phyloP scores from a whole-genome alignment of 495 filamentous ascomycete genomes.

The Talaromyces adpressus region DNA sequence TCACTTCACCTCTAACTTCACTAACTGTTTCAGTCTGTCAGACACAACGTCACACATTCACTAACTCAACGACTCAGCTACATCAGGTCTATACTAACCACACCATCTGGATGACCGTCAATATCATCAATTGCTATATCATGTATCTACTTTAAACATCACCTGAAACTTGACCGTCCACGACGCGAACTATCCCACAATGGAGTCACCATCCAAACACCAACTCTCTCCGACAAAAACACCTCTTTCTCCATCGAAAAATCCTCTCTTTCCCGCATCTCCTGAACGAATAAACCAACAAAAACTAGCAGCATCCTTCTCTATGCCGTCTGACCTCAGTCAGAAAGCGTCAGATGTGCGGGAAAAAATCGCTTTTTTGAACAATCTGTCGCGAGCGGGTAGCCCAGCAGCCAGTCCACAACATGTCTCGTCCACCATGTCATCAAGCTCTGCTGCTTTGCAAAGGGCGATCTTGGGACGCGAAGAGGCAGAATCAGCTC shows the following conservation, averaged over 20 bases:
- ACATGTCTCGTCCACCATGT: slow-evolving; percentile 15
- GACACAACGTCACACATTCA: not conserved
- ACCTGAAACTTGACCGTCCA: not conserved
- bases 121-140: not conserved
- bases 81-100: not conserved
- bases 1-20: not conserved
- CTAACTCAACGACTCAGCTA: not conserved
- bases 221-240: slow-evolving; percentile 47
- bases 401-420: slow-evolving; percentile 48
- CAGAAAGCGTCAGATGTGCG: slow-evolving; percentile 64
- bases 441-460: slow-evolving; percentile 58
- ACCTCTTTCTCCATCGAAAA: slow-evolving; percentile 47
- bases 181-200: slow-evolving; percentile 15
- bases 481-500: slow-evolving; percentile 62
- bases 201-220: slow-evolving; percentile 33
- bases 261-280: slow-evolving; percentile 56
- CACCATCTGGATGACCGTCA: not conserved
- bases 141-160: not conserved
- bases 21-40: not conserved
- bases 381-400: slow-evolving; percentile 58
- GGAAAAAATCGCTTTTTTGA: slow-evolving; percentile 79
- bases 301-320: slow-evolving; percentile 46
- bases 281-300: slow-evolving; percentile 78
- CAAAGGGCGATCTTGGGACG: slow-evolving; percentile 76
- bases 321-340: slow-evolving; percentile 38